Conservation (phyloP, 495 filamentous ascomycete genomes). For the Bryoglossum gracile region DNA sequence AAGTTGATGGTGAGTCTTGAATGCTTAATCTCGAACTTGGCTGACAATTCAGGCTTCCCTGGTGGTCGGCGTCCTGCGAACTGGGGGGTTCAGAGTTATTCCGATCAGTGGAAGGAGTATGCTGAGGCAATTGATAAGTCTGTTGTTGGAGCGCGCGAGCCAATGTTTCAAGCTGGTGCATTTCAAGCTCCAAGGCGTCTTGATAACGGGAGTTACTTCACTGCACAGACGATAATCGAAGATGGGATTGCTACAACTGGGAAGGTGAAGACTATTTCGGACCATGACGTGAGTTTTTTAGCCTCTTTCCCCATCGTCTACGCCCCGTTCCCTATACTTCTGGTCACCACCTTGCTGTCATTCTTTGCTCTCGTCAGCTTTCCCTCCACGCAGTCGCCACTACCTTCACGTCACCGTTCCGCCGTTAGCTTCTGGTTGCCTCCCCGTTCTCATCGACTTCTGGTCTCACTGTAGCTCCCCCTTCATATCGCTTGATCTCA, state of each 20-base stretch:
- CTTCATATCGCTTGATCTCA: too few species aligned
- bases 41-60: conserved; percentile 16
- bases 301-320: too few species aligned
- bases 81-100: conserved; percentile 23
- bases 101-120: conserved; percentile 19
- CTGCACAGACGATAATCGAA: conserved; percentile 4
- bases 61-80: conserved; percentile 19
- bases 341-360: too few species aligned
- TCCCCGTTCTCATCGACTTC: too few species aligned
- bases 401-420: too few species aligned
- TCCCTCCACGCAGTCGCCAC: too few species aligned
- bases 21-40: too few species aligned
- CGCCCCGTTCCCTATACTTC: too few species aligned
- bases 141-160: neutral
- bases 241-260: conserved; percentile 9
- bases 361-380: too few species aligned
- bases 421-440: too few species aligned
- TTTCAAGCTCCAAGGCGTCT: conserved; percentile 21
- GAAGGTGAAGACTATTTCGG: conserved; percentile 17
- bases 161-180: conserved; percentile 14
- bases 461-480: too few species aligned
- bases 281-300: conserved; percentile 21
- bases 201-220: conserved; percentile 5
- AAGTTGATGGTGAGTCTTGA: conserved; percentile 18
- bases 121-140: conserved; percentile 10